Conservation (phyloP, 495 filamentous ascomycete species). For the Neurospora hispaniola region DNA sequence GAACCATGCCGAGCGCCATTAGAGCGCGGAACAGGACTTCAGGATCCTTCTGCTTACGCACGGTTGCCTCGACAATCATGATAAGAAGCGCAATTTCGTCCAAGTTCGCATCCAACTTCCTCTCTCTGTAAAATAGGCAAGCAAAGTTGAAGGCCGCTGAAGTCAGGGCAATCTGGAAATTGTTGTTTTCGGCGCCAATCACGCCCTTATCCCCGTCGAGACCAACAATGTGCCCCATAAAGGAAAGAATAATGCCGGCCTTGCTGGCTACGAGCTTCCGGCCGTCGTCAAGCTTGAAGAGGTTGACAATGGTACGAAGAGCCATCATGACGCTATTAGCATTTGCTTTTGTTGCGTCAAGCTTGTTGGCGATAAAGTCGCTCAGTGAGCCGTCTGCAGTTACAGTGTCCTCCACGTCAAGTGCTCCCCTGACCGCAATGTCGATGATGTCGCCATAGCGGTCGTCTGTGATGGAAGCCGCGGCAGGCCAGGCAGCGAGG, state of each 20-base stretch:
- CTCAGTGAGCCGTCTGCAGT: constrained; percentile 26
- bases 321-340: constrained; percentile 81
- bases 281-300: constrained; percentile 69
- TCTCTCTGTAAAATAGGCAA: constrained; percentile 39
- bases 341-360: constrained; percentile 15
- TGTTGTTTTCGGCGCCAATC: constrained; percentile 56
- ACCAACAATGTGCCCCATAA: constrained; percentile 32
- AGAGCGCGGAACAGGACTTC: constrained; percentile 78
- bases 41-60: constrained; percentile 56
- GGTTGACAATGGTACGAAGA: constrained; percentile 70
- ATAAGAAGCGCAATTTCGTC: constrained; percentile 13
- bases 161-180: constrained; percentile 68
- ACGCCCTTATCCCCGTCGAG: constrained; percentile 37
- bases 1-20: constrained; percentile 71
- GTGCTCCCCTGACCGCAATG: constrained; percentile 17
- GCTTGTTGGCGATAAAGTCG: constrained; percentile 5
- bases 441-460: constrained; percentile 43
- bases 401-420: constrained; percentile 31
- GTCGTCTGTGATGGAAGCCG: constrained; percentile 41
- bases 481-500: constrained; percentile 53
- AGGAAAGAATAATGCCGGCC: constrained; percentile 43
- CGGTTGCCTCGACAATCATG: constrained; percentile 46
- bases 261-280: constrained; percentile 46
- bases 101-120: not conserved
- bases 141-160: constrained; percentile 83